These are phyloP conservation scores for Coelastrella sp. DNA, from an alignment of 139 green algal species.

Conservation along the genomic window DNA sequence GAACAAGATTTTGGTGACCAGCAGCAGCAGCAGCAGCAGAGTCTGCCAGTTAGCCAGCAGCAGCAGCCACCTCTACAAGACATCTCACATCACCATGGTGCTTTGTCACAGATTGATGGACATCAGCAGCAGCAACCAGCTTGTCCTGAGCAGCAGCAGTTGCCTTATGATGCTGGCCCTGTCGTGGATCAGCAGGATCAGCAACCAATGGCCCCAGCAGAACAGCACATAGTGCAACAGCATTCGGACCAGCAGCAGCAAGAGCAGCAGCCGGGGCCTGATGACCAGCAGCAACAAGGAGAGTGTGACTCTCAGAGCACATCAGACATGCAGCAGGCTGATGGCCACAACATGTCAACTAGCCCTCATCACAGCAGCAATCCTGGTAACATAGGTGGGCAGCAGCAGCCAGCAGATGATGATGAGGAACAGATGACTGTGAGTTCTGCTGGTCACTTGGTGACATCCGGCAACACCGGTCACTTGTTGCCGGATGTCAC, in stretches of 20 bases:
- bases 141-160: neutral
- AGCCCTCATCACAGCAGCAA: neutral
- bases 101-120: neutral
- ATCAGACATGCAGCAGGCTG: neutral
- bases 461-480: no score
- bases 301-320: neutral
- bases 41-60: neutral
- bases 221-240: neutral
- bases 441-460: no score
- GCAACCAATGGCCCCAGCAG: no score
- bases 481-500: no score
- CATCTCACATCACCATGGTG: no score
- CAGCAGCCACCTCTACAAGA: neutral
- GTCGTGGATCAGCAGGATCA: neutral
- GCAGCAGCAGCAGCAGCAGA: slow-evolving; percentile 22
- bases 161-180: neutral
- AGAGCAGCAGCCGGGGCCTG: no score
- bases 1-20: neutral
- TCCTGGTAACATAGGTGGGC: neutral
- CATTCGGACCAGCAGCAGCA: neutral
- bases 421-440: no score
- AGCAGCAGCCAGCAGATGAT: no score
- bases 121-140: neutral
- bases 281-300: neutral
- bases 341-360: no score